Conservation (phyloP, 345 rosid species). For the Eucalyptus albens region DNA sequence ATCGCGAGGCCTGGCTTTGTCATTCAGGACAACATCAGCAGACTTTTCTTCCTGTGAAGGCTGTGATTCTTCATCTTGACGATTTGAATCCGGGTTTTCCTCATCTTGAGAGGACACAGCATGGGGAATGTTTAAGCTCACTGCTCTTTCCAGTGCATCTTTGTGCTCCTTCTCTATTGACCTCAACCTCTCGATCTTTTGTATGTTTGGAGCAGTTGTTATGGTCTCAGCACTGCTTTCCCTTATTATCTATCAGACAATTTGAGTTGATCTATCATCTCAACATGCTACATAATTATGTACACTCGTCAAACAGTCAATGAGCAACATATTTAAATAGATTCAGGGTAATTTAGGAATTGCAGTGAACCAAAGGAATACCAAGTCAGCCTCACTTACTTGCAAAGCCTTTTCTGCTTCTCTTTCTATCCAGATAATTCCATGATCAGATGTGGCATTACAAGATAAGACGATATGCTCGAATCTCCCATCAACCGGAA, state of each 20-base stretch:
- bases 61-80: not conserved
- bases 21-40: not conserved
- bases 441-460: constrained; percentile 89
- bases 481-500: constrained; percentile 94
- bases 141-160: constrained; percentile 83
- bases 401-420: constrained; percentile 71
- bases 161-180: constrained; percentile 80
- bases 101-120: constrained; percentile 24
- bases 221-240: constrained; percentile 28
- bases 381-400: constrained; percentile 10
- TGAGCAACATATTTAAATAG: not conserved
- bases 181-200: constrained; percentile 52
- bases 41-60: not conserved
- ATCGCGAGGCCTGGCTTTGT: not conserved
- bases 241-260: constrained; percentile 31
- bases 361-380: not conserved
- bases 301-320: not conserved
- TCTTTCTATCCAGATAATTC: constrained; percentile 73
- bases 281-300: not conserved
- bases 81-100: not conserved
- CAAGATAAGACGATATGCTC: constrained; percentile 88
- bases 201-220: constrained; percentile 54
- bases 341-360: not conserved
- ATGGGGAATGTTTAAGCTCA: constrained; percentile 77
- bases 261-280: not conserved